These are phyloP conservation scores for Raddia guianensis DNA, from an alignment of 176 grass and related monocot genomes.

Conservation along the genomic window DNA sequence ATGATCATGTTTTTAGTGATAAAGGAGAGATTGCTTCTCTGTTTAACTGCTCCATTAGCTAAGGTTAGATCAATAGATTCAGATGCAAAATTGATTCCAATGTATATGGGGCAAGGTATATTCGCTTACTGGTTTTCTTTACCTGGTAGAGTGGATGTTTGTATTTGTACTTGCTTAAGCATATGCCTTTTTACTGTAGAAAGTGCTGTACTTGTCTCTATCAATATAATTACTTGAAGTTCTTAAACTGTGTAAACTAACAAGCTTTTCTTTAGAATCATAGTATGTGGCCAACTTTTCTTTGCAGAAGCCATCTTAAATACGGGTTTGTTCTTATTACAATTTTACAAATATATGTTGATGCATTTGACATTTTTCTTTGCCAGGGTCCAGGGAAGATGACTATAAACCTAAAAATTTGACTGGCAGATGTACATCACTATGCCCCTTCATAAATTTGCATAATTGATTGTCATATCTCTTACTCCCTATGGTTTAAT, in stretches of 20 bases:
- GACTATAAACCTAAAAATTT: not conserved
- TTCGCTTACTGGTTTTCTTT: constrained; percentile 38
- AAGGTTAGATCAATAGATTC: constrained; percentile 30
- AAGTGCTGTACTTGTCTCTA: constrained; percentile 21
- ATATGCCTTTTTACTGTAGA: not conserved
- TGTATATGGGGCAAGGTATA: constrained; percentile 32
- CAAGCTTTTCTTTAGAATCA: not conserved
- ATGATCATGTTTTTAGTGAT: constrained; percentile 11
- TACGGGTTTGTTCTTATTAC: not conserved
- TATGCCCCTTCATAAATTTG: not conserved
- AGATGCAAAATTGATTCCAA: constrained; percentile 35
- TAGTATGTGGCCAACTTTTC: not conserved
- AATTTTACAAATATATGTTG: not conserved
- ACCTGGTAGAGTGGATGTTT: constrained; percentile 8
- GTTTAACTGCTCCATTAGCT: constrained; percentile 19
- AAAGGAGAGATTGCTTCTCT: too few relatives aligned
- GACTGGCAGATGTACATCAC: not conserved
- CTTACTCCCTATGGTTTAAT: not conserved
- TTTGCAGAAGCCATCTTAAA: not conserved
- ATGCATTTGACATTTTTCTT: constrained; percentile 2
- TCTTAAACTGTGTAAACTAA: not conserved
- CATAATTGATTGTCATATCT: not conserved
- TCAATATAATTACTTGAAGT: constrained; percentile 8
- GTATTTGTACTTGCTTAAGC: constrained; percentile 36
- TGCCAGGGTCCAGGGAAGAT: not conserved